phyloP scores from a whole-genome alignment of 768 basidiomycete species.

The Auriculariales sp. region DNA sequence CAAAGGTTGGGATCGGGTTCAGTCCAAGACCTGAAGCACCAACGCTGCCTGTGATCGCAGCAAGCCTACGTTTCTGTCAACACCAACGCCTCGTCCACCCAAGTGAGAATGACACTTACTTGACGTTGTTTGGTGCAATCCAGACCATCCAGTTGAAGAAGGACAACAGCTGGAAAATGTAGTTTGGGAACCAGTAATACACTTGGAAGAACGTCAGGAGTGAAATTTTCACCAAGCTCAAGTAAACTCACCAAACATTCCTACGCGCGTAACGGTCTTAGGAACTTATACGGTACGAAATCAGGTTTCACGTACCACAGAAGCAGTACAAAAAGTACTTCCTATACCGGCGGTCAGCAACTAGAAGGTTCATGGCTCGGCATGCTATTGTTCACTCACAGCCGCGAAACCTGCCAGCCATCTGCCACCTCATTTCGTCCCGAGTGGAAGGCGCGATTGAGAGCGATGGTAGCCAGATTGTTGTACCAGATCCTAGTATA shows the following conservation, averaged over 20 bases:
- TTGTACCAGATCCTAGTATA: conserved; percentile 16
- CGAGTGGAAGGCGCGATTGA: conserved; percentile 12
- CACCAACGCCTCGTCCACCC: conserved; percentile 24
- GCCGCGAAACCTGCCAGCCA: conserved; percentile 8
- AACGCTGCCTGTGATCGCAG: conserved; percentile 5
- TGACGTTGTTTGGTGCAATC: conserved; percentile 25
- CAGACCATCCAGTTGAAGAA: conserved; percentile 22
- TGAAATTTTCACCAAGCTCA: conserved; percentile 3
- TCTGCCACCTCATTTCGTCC: conserved; percentile 10
- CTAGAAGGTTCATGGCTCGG: no score
- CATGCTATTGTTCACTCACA: no score
- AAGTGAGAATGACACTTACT: conserved; percentile 19
- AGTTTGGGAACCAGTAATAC: conserved; percentile 22
- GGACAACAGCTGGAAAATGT: conserved; percentile 20
- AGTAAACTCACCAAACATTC: conserved; percentile 7
- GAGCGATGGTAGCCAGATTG: conserved; percentile 15
- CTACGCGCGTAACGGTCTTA: conserved; percentile 10
- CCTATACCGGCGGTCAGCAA: no score
- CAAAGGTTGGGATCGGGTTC: conserved; percentile 22
- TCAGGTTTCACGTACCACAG: conserved; percentile 15
- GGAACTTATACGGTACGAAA: conserved; percentile 8
- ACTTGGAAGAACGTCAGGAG: no score
- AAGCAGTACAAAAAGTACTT: conserved; percentile 9
- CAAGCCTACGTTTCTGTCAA: conserved; percentile 20
- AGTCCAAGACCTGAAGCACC: conserved; percentile 20